These are phyloP conservation scores for Colletotrichum sp. DNA, from an alignment of 2,329 filamentous ascomycete genomes.

Conservation along the genomic window DNA sequence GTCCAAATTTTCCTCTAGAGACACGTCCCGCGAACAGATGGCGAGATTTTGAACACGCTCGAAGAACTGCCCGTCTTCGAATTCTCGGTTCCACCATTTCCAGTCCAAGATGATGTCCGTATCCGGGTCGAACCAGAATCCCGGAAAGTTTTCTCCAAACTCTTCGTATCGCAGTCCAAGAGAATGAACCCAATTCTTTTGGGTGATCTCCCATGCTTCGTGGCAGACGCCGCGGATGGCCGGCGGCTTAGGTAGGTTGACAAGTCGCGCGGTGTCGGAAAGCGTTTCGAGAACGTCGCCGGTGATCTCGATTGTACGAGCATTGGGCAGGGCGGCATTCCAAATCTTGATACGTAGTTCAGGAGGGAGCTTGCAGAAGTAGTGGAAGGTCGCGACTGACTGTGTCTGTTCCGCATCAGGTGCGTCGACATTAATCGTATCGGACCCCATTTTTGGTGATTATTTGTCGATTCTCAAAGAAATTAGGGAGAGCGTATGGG, in stretches of 20 bases:
- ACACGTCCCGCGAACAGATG: not conserved
- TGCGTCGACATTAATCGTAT: not conserved
- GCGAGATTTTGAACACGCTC: not conserved
- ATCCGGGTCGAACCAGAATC: not conserved
- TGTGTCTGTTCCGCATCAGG: not conserved
- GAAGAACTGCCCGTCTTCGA: not conserved
- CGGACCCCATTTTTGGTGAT: not conserved
- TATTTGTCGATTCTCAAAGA: not conserved
- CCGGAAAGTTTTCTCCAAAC: not conserved
- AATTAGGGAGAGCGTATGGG: not conserved
- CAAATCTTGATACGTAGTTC: conserved; percentile 23
- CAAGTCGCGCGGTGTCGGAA: not conserved
- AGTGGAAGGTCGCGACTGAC: not conserved
- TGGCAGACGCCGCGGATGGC: not conserved
- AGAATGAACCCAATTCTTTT: not conserved
- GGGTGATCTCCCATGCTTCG: not conserved
- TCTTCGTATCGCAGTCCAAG: not conserved
- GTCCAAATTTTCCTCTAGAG: fast-evolving
- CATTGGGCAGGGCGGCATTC: conserved; percentile 13
- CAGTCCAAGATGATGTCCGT: not conserved
- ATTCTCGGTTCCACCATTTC: not conserved
- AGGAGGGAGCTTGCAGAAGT: conserved; percentile 7
- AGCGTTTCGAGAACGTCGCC: not conserved
- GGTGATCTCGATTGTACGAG: conserved; percentile 5
- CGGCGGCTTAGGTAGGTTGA: not conserved